A percentile compares a stretch with the other conserved stretches of the same genome.
phyloP scores from a whole-genome alignment of 108 stramenopile genomes.

The Cyclotella distinguenda region DNA sequence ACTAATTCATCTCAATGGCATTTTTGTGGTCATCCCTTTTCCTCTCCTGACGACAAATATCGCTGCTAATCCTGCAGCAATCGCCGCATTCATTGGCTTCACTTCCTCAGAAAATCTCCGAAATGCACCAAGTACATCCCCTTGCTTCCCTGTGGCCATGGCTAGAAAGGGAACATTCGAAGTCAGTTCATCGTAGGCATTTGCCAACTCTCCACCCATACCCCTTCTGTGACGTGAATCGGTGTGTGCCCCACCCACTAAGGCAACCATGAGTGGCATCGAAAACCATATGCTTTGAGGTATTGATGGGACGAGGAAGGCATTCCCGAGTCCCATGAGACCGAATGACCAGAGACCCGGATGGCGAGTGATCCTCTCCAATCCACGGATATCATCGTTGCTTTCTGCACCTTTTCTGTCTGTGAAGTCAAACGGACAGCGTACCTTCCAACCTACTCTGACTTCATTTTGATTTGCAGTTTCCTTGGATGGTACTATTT shows the following conservation, averaged over 20 bases:
- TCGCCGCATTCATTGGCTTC: constrained; percentile 71
- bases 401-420: constrained; percentile 28
- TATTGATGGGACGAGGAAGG: constrained; percentile 54
- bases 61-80: constrained; percentile 57
- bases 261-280: constrained; percentile 78
- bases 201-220: constrained; percentile 72
- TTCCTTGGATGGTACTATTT: background rate
- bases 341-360: constrained; percentile 88
- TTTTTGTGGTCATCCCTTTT: constrained; percentile 17
- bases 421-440: constrained; percentile 91
- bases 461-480: background rate
- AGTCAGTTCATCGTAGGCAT: constrained; percentile 63
- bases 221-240: constrained; percentile 78
- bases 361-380: constrained; percentile 84
- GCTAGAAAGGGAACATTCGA: constrained; percentile 84
- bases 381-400: constrained; percentile 39
- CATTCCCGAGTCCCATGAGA: constrained; percentile 64
- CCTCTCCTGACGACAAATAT: constrained; percentile 41
- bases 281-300: constrained; percentile 67
- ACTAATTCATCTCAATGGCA: constrained; percentile 2
- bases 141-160: constrained; percentile 69
- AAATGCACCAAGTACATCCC: constrained; percentile 38
- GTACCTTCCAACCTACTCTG: constrained; percentile 64
- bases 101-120: constrained; percentile 48
- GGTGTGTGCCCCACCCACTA: constrained; percentile 79